Evolutionary conservation across 768 basidiomycete genomes (phyloP).

Genomic region (Xanthoconium stramineum): DNA sequence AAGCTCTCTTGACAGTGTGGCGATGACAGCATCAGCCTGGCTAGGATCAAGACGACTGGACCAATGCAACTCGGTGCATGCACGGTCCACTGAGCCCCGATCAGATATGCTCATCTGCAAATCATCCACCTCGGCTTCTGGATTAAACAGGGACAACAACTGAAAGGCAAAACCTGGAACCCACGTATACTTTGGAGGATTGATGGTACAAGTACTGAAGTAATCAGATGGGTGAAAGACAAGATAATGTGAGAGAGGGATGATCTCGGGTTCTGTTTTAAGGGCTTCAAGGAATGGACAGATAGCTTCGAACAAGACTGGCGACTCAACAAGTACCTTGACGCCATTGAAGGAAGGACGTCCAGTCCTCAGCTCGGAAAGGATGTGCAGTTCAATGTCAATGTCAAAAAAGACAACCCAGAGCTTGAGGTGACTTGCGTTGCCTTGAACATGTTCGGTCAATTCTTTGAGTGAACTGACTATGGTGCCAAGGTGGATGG

Average conservation of each 20-base stretch:
- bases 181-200: slow-evolving; percentile 53
- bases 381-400: slow-evolving; percentile 45
- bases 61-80: slow-evolving; percentile 41
- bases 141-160: slow-evolving; percentile 50
- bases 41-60: slow-evolving; percentile 62
- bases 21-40: slow-evolving; percentile 68
- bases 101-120: slow-evolving; percentile 42
- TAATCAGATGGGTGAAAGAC: slow-evolving; percentile 40
- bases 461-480: slow-evolving; percentile 44
- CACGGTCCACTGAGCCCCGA: slow-evolving; percentile 42
- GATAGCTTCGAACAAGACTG: slow-evolving; percentile 65
- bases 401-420: slow-evolving; percentile 61
- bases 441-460: slow-evolving; percentile 38
- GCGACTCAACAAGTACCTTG: slow-evolving; percentile 54
- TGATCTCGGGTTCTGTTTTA: slow-evolving; percentile 49
- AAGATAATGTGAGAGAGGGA: slow-evolving; percentile 56
- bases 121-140: slow-evolving; percentile 36
- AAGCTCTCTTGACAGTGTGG: slow-evolving; percentile 56
- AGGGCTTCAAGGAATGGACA: slow-evolving; percentile 67
- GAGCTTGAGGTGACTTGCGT: slow-evolving; percentile 37
- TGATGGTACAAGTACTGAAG: slow-evolving; percentile 35
- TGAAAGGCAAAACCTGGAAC: slow-evolving; percentile 56
- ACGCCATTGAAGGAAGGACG: slow-evolving; percentile 21
- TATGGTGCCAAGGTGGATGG: slow-evolving; percentile 56
- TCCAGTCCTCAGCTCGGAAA: slow-evolving; percentile 35